These are phyloP conservation scores for Saxispiralis lemnorum DNA, from an alignment of 495 filamentous ascomycete species.

Conservation along the genomic window DNA sequence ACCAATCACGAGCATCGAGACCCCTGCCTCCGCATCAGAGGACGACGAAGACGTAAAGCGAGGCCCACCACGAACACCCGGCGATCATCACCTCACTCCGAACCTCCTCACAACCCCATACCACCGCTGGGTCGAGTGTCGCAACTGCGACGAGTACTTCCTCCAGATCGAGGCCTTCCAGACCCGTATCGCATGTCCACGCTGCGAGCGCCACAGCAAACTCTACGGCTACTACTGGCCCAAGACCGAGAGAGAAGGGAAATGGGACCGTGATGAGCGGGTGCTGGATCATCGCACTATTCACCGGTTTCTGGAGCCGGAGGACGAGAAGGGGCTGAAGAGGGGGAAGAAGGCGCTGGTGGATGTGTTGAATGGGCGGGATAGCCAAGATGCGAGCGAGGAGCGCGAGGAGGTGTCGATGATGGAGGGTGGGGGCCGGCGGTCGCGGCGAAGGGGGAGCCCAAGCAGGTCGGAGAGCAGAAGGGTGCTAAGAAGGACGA, in stretches of 20 bases:
- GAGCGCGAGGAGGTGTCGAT: conserved; percentile 4
- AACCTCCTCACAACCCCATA: conserved; percentile 53
- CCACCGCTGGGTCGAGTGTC: conserved; percentile 73
- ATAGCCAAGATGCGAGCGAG: background rate
- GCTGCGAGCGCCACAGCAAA: conserved; percentile 90
- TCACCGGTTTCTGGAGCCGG: conserved; percentile 25
- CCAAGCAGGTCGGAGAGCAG: conserved; percentile 6
- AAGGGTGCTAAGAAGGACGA: conserved; percentile 9
- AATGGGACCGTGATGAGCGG: conserved; percentile 49
- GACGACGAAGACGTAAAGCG: conserved; percentile 3
- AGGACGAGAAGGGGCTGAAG: conserved; percentile 21
- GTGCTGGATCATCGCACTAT: conserved; percentile 25
- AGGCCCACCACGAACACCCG: conserved; percentile 17
- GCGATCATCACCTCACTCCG: conserved; percentile 41
- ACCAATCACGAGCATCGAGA: conserved; percentile 13
- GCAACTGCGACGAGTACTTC: conserved; percentile 61
- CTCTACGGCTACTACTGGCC: conserved; percentile 92
- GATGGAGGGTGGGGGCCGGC: conserved; percentile 11
- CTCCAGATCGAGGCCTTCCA: conserved; percentile 75
- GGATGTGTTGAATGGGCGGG: conserved; percentile 8
- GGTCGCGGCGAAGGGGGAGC: conserved; percentile 17
- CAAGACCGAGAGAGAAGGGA: conserved; percentile 66
- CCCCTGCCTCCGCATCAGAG: background rate
- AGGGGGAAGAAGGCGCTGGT: conserved; percentile 17
- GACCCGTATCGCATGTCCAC: conserved; percentile 65